Percentiles rank a stretch among this genome's conserved stretches.
phyloP scores from a whole-genome alignment of 2,329 filamentous ascomycete genomes.

The Trichophyton simii region DNA sequence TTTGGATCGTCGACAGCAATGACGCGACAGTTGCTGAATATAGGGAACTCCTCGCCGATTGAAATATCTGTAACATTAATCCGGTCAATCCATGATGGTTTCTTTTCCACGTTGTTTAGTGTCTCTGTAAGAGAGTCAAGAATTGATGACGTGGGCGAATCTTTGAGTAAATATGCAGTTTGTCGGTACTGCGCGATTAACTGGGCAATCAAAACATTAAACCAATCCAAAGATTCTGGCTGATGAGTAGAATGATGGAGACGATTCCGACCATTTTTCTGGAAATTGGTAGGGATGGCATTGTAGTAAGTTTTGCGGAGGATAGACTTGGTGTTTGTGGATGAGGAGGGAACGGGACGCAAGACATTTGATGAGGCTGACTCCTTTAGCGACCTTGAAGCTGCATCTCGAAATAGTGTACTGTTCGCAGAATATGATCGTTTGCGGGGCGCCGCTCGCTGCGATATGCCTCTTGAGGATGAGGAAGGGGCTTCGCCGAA shows the following conservation, averaged over 20 bases:
- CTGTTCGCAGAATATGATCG: constrained; percentile 53
- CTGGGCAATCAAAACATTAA: constrained; percentile 93
- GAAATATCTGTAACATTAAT: constrained; percentile 90
- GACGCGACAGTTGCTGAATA: constrained; percentile 94
- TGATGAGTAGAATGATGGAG: constrained; percentile 62
- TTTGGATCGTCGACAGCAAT: constrained; percentile 58
- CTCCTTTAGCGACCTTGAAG: constrained; percentile 33
- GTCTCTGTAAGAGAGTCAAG: constrained; percentile 71
- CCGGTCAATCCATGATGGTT: constrained; percentile 84
- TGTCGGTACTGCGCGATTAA: constrained; percentile 90
- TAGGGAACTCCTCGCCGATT: constrained; percentile 92
- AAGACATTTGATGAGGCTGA: constrained; percentile 53
- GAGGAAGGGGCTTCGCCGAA: constrained; percentile 85
- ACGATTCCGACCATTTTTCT: constrained; percentile 31
- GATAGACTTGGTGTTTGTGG: constrained; percentile 69
- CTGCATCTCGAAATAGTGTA: constrained; percentile 27
- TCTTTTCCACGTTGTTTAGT: constrained; percentile 72
- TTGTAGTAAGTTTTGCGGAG: constrained; percentile 97
- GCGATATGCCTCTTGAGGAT: constrained; percentile 63
- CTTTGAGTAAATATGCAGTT: constrained; percentile 79
- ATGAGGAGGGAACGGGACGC: constrained; percentile 59
- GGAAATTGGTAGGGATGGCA: constrained; percentile 30
- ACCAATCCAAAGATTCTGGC: constrained; percentile 95
- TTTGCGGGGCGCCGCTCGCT: constrained; percentile 66
- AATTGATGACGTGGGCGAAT: constrained; percentile 45